These are phyloP conservation scores for Auxenochlorella pyrenoidosa DNA, from an alignment of 139 green algal genomes.

Conservation along the genomic window DNA sequence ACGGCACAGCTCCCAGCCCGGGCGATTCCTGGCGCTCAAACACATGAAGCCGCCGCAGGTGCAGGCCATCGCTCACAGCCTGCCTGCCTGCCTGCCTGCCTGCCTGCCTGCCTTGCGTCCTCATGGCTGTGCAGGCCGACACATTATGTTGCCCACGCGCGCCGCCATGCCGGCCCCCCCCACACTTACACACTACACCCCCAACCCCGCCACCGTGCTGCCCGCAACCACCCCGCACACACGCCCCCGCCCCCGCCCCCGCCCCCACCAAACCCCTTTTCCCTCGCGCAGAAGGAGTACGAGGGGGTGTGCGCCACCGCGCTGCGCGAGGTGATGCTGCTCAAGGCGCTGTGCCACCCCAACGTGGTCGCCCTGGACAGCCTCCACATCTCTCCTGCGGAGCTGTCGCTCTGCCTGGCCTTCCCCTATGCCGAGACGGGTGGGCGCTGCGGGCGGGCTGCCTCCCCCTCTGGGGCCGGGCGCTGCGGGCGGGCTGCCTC, in stretches of 20 bases:
- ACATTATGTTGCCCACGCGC: too few species aligned
- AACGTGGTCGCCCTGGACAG: conserved; percentile 73
- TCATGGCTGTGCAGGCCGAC: too few species aligned
- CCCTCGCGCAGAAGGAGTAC: conserved; percentile 52
- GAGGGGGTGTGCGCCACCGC: conserved; percentile 77
- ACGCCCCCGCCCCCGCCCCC: neutral
- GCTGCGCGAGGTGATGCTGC: conserved; percentile 83
- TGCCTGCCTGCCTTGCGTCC: too few species aligned
- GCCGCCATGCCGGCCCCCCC: too few species aligned
- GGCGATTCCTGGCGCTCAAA: conserved; percentile 23
- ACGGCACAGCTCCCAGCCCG: neutral
- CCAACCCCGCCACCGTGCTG: neutral
- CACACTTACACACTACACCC: too few species aligned
- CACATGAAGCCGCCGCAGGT: conserved; percentile 34
- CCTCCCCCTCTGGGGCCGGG: too few species aligned
- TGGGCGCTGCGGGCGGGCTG: neutral
- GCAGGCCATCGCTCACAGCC: neutral
- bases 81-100: too few species aligned
- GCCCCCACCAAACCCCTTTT: too few species aligned
- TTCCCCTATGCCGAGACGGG: conserved; percentile 82
- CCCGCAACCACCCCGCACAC: too few species aligned
- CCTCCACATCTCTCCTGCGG: conserved; percentile 56
- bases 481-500: too few species aligned
- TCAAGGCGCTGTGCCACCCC: conserved; percentile 73
- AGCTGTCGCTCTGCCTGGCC: conserved; percentile 67